These are phyloP conservation scores for Adansonia rubrostipa DNA, from an alignment of 441 rosid genomes.

Conservation along the genomic window DNA sequence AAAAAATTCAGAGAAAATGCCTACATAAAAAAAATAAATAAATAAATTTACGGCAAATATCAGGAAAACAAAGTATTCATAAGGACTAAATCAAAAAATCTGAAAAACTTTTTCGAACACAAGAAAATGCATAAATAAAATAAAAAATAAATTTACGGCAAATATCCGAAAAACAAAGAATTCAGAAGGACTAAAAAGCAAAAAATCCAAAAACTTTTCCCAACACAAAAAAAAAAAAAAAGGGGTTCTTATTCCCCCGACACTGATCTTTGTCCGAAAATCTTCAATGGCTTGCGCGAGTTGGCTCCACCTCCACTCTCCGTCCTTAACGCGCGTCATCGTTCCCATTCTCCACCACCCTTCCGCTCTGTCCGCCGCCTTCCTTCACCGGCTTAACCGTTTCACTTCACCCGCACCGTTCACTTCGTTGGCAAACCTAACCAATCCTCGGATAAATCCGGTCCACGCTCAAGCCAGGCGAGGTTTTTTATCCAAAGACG, in stretches of 20 bases:
- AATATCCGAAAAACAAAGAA: background rate
- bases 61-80: background rate
- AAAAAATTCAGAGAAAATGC: background rate
- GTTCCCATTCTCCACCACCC: conserved; percentile 46
- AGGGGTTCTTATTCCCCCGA: background rate
- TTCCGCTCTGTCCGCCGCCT: conserved; percentile 28
- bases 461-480: conserved; percentile 64
- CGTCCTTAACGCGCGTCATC: conserved; percentile 43
- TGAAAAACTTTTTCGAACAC: background rate
- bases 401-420: conserved; percentile 38
- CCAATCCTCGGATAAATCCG: conserved; percentile 30
- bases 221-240: background rate
- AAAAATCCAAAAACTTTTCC: background rate
- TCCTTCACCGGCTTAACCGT: conserved; percentile 25
- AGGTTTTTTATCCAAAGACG: conserved; percentile 43
- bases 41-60: background rate
- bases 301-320: conserved; percentile 47
- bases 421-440: conserved; percentile 35
- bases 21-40: background rate
- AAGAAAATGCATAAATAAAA: background rate
- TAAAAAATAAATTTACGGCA: background rate
- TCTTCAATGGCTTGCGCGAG: conserved; percentile 48
- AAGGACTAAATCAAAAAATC: background rate
- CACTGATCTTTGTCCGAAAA: background rate
- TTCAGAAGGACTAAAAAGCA: conserved; percentile 14